phyloP scores from a whole-genome alignment of 2,329 filamentous ascomycete species.

The Fusarium verticillioides region DNA sequence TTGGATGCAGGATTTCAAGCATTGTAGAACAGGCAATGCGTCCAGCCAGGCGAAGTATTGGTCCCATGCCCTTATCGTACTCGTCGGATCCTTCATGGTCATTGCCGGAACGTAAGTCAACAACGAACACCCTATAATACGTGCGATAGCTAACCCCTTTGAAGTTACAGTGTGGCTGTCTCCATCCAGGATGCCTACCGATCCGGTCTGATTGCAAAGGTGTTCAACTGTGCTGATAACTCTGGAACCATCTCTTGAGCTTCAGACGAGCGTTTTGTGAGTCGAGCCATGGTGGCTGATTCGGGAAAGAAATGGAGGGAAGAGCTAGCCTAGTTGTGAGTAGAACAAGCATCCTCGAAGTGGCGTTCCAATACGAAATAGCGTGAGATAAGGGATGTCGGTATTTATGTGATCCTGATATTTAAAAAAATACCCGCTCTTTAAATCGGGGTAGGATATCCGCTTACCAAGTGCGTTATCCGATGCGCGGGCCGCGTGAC shows the following conservation, averaged over 20 bases:
- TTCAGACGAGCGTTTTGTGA: accelerated
- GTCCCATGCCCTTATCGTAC: neutral
- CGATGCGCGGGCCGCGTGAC: neutral
- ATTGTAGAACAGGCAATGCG: neutral
- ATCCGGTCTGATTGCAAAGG: neutral
- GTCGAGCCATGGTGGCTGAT: neutral
- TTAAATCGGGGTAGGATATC: neutral
- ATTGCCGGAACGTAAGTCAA: neutral
- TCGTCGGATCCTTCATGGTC: neutral
- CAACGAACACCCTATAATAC: too few species aligned
- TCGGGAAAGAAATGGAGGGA: neutral
- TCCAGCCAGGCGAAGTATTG: neutral
- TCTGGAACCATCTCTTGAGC: constrained; percentile 1
- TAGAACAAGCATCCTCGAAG: neutral
- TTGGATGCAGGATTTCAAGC: constrained; percentile 1
- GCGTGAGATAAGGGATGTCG: neutral
- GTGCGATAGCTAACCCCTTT: neutral
- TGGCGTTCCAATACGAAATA: neutral
- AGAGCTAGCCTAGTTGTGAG: neutral
- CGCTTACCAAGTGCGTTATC: neutral
- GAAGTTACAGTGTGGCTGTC: neutral
- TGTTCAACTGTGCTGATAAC: neutral
- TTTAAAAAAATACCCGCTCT: neutral
- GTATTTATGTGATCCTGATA: neutral
- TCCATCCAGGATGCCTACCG: neutral